Percentiles rank a stretch among this genome's conserved stretches.
phyloP scores from a whole-genome alignment of 352 stramenopile genomes.

The Phytophthora sojae region DNA sequence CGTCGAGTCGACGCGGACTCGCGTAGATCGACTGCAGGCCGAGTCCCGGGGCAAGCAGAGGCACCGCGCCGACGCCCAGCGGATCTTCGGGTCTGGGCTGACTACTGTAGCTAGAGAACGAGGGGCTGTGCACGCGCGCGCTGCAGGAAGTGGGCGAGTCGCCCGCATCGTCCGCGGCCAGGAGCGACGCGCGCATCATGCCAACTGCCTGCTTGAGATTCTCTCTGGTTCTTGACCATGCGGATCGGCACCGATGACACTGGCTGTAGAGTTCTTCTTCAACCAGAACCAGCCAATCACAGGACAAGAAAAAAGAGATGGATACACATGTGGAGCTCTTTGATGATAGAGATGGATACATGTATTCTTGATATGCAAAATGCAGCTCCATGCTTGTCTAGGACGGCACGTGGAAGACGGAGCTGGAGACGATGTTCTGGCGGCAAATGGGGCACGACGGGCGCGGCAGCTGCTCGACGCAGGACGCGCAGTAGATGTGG shows the following conservation, averaged over 20 bases:
- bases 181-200: conserved; percentile 25
- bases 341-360: background rate
- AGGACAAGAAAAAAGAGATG: background rate
- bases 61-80: background rate
- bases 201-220: background rate
- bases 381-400: conserved; percentile 18
- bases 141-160: conserved; percentile 20
- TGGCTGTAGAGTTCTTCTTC: conserved; percentile 22
- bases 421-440: conserved; percentile 64
- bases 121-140: conserved; percentile 5
- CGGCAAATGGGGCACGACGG: conserved; percentile 79
- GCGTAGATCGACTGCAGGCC: background rate
- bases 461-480: conserved; percentile 64
- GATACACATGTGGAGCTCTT: background rate
- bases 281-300: conserved; percentile 10
- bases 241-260: too few relatives aligned
- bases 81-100: background rate
- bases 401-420: conserved; percentile 73
- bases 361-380: background rate
- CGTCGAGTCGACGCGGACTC: background rate
- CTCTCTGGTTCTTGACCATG: too few relatives aligned
- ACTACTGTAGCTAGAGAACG: background rate
- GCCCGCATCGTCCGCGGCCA: conserved; percentile 11
- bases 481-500: conserved; percentile 84
- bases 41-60: background rate